Evolutionary conservation across 306 rosid species (phyloP).

Genomic region (Hippophae tibetana): DNA sequence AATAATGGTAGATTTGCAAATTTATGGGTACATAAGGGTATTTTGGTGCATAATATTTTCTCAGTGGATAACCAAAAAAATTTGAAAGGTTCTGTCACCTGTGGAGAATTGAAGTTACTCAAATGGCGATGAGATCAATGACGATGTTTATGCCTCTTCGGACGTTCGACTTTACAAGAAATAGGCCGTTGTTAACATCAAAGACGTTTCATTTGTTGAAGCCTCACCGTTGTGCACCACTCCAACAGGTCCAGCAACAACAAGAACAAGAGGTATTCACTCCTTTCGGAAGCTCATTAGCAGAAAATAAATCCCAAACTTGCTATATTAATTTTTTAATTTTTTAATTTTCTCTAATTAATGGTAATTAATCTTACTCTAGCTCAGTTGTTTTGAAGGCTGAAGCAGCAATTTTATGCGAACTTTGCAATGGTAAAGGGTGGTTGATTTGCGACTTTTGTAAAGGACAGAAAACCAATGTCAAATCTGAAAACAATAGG

Average conservation of each 20-base stretch:
- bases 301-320: too few species aligned
- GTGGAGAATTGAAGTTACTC: constrained; percentile 3
- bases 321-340: background rate
- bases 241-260: constrained; percentile 29
- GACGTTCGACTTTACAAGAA: constrained; percentile 12
- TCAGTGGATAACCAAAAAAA: constrained; percentile 11
- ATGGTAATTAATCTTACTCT: constrained; percentile 8
- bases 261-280: constrained; percentile 23
- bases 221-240: constrained; percentile 32
- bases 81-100: background rate
- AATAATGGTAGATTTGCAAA: constrained; percentile 22
- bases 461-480: constrained; percentile 70
- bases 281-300: background rate
- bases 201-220: constrained; percentile 19
- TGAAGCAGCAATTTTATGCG: constrained; percentile 50
- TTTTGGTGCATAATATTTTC: background rate
- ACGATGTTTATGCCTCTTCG: constrained; percentile 15
- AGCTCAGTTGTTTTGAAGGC: constrained; percentile 31
- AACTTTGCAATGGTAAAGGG: constrained; percentile 71
- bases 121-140: constrained; percentile 32
- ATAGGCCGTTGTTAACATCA: constrained; percentile 5
- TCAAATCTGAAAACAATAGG: constrained; percentile 61
- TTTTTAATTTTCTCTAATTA: background rate
- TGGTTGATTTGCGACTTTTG: constrained; percentile 84
- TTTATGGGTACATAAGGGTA: constrained; percentile 3